Conservation (phyloP, 257 asterid species). For the Solanum lycopersicoides region DNA sequence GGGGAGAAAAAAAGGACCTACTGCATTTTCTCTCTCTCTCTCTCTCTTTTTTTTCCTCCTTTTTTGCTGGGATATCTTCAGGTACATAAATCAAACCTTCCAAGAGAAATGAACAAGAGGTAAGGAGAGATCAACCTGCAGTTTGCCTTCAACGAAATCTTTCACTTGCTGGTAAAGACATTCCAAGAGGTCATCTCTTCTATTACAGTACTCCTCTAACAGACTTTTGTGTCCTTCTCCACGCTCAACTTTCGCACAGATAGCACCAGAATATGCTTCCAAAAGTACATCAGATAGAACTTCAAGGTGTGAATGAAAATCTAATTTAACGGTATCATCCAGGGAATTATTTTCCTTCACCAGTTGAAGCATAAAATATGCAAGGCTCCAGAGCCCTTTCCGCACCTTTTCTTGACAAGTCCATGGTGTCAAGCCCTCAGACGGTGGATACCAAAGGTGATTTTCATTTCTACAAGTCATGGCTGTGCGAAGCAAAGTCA, state of each 20-base stretch:
- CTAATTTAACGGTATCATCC: conserved; percentile 42
- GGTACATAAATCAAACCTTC: background rate
- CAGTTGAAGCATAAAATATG: conserved; percentile 68
- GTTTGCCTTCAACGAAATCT: conserved; percentile 30
- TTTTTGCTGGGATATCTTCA: background rate
- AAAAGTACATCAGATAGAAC: conserved; percentile 67
- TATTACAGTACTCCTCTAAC: conserved; percentile 64
- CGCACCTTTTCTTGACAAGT: conserved; percentile 59
- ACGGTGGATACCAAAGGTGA: conserved; percentile 80
- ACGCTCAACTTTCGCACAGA: conserved; percentile 71
- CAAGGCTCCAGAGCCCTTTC: conserved; percentile 75
- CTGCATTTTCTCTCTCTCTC: background rate
- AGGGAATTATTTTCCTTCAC: conserved; percentile 42
- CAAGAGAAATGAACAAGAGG: background rate
- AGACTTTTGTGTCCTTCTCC: conserved; percentile 63
- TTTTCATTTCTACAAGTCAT: conserved; percentile 61
- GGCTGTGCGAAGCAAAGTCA: conserved; percentile 51
- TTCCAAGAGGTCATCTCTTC: conserved; percentile 72
- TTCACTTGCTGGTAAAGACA: conserved; percentile 70
- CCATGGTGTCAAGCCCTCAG: conserved; percentile 91
- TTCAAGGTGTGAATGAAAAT: conserved; percentile 57
- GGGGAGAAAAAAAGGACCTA: background rate
- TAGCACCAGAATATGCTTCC: conserved; percentile 74
- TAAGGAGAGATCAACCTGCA: conserved; percentile 30
- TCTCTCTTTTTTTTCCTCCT: background rate